Percentiles rank a stretch among this genome's conserved stretches.
Evolutionary conservation across 768 basidiomycete genomes (phyloP).

Genomic region (Pleurotus tuoliensis): DNA sequence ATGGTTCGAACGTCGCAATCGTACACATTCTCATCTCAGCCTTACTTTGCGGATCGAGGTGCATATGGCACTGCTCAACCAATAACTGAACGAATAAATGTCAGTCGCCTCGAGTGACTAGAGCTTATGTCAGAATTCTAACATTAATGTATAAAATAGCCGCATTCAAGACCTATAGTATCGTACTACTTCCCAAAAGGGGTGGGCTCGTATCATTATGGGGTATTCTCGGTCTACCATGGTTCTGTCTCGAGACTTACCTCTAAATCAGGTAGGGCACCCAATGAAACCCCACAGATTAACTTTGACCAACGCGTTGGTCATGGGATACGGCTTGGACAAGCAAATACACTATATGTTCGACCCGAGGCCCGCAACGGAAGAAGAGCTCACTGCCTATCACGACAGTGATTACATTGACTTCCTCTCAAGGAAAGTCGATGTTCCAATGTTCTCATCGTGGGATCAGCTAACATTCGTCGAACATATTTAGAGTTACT

Average conservation of each 20-base stretch:
- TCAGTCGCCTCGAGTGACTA: conserved; percentile 28
- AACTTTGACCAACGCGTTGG: conserved; percentile 93
- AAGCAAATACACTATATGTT: conserved; percentile 92
- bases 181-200: conserved; percentile 96
- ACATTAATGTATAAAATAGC: conserved; percentile 27
- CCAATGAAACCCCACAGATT: conserved; percentile 98
- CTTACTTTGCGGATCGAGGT: conserved; percentile 78
- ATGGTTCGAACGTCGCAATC: conserved; percentile 47
- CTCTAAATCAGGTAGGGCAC: conserved; percentile 74
- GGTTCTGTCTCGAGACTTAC: background rate
- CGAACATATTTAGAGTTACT: conserved; percentile 57
- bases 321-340: conserved; percentile 94
- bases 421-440: conserved; percentile 79
- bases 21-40: conserved; percentile 65
- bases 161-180: conserved; percentile 85
- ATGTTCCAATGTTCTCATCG: background rate
- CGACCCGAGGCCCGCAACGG: conserved; percentile 83
- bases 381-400: conserved; percentile 84
- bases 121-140: background rate
- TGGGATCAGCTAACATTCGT: too few relatives aligned
- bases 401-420: conserved; percentile 96
- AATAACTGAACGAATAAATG: conserved; percentile 75
- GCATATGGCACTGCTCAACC: conserved; percentile 68
- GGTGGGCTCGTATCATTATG: conserved; percentile 95
- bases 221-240: conserved; percentile 47